Conservation (phyloP, 441 rosid genomes). For the Pelargonium exstipulatum region DNA sequence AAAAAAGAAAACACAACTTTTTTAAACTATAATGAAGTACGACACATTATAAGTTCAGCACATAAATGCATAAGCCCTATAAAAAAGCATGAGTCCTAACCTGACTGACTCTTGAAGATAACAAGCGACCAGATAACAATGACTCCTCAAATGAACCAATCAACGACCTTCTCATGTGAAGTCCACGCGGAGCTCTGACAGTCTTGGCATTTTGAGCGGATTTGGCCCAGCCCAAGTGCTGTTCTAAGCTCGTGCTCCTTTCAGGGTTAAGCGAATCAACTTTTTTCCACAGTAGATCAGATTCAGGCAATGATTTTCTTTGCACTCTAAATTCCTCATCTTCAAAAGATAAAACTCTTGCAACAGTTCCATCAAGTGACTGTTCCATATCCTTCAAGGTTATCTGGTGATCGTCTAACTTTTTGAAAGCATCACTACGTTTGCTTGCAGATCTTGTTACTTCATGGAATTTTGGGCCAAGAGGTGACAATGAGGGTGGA, state of each 20-base stretch:
- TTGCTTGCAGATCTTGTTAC: conserved; percentile 25
- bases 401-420: conserved; percentile 28
- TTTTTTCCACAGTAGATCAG: conserved; percentile 23
- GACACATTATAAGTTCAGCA: neutral
- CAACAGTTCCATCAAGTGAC: conserved; percentile 37
- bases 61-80: conserved; percentile 6
- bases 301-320: conserved; percentile 24
- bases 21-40: conserved; percentile 10
- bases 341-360: conserved; percentile 27
- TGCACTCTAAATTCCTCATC: conserved; percentile 19
- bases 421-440: conserved; percentile 21
- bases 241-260: conserved; percentile 15
- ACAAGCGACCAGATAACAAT: conserved; percentile 47
- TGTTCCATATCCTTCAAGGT: conserved; percentile 37
- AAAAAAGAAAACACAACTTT: conserved; percentile 9
- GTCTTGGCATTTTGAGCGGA: conserved; percentile 27
- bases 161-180: conserved; percentile 46
- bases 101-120: conserved; percentile 43
- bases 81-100: conserved; percentile 27
- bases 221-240: conserved; percentile 24
- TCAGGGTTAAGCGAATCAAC: conserved; percentile 29
- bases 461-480: conserved; percentile 44
- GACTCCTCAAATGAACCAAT: conserved; percentile 69
- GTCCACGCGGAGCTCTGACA: conserved; percentile 29
- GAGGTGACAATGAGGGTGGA: conserved; percentile 43